Evolutionary conservation across 2,329 filamentous ascomycete species (phyloP).

Genomic region (Aspergillus sp.): DNA sequence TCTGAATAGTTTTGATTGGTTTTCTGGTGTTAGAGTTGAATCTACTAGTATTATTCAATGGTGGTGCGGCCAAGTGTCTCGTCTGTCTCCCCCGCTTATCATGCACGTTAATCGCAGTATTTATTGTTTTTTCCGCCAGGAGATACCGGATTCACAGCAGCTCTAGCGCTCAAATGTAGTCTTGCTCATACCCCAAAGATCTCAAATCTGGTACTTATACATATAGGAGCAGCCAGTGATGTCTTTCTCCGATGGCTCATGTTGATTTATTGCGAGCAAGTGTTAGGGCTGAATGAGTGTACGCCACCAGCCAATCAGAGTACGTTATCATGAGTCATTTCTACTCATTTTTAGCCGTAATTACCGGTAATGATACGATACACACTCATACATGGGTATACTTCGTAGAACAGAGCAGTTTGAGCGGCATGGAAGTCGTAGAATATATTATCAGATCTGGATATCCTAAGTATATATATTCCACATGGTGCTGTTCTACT

Average conservation of each 20-base stretch:
- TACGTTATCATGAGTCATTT: neutral
- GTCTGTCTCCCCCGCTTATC: too few relatives aligned
- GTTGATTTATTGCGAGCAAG: neutral
- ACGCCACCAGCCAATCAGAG: neutral
- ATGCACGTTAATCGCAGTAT: too few relatives aligned
- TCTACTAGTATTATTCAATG: too few relatives aligned
- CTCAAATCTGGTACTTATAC: too few relatives aligned
- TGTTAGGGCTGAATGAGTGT: neutral
- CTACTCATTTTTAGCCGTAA: neutral
- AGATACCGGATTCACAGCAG: too few relatives aligned
- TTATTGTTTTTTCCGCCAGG: too few relatives aligned
- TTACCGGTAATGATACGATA: neutral
- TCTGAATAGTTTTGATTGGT: too few relatives aligned
- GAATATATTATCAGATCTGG: neutral
- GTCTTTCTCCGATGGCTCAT: neutral
- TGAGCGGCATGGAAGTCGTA: neutral
- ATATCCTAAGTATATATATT: neutral
- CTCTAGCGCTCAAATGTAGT: too few relatives aligned
- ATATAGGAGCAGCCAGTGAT: neutral
- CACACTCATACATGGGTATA: neutral
- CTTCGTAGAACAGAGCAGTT: neutral
- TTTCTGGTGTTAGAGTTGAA: too few relatives aligned
- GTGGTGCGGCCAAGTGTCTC: too few relatives aligned
- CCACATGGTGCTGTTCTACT: neutral
- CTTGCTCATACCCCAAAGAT: too few relatives aligned